These are phyloP conservation scores for Boletus albobrunnescens DNA, from an alignment of 1,284 basidiomycete species.

Conservation along the genomic window DNA sequence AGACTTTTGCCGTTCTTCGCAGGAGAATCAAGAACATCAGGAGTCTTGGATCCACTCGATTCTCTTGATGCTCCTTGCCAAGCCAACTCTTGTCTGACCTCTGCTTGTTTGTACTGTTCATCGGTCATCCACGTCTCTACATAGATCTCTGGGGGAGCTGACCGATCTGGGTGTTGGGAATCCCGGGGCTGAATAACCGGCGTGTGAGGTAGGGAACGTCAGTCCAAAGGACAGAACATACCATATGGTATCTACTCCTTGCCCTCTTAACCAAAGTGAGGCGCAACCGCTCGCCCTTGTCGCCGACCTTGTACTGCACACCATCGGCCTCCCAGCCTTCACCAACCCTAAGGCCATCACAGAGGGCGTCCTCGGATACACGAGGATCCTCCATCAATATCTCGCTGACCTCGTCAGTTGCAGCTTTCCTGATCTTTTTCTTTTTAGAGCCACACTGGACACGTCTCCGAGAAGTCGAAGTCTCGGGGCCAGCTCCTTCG, in stretches of 20 bases:
- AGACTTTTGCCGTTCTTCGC: slow-evolving; percentile 43
- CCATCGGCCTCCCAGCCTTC: slow-evolving; percentile 73
- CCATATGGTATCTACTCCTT: slow-evolving; percentile 68
- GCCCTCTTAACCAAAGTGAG: slow-evolving; percentile 66
- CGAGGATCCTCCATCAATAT: slow-evolving; percentile 43
- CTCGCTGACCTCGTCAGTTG: slow-evolving; percentile 31
- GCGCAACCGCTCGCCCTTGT: slow-evolving; percentile 63
- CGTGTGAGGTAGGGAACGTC: slow-evolving; percentile 3
- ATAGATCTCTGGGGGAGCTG: slow-evolving; percentile 60
- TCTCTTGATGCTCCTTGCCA: slow-evolving; percentile 57
- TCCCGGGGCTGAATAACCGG: slow-evolving; percentile 57
- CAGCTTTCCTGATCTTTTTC: slow-evolving; percentile 33
- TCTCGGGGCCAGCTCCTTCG: slow-evolving; percentile 17
- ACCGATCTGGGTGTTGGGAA: slow-evolving; percentile 69
- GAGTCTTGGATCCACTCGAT: slow-evolving; percentile 40
- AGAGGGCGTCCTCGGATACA: slow-evolving; percentile 45
- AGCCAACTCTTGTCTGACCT: slow-evolving; percentile 56
- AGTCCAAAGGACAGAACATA: slow-evolving; percentile 31
- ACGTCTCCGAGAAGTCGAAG: slow-evolving; percentile 21
- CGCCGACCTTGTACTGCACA: slow-evolving; percentile 64
- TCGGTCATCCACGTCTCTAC: slow-evolving; percentile 76
- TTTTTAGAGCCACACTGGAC: slow-evolving; percentile 32
- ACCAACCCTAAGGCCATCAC: slow-evolving; percentile 56
- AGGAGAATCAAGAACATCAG: slow-evolving; percentile 35
- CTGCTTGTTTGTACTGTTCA: slow-evolving; percentile 63